These are phyloP conservation scores for Xylariaceae sp. DNA, from an alignment of 2,329 filamentous ascomycete genomes.

Conservation along the genomic window DNA sequence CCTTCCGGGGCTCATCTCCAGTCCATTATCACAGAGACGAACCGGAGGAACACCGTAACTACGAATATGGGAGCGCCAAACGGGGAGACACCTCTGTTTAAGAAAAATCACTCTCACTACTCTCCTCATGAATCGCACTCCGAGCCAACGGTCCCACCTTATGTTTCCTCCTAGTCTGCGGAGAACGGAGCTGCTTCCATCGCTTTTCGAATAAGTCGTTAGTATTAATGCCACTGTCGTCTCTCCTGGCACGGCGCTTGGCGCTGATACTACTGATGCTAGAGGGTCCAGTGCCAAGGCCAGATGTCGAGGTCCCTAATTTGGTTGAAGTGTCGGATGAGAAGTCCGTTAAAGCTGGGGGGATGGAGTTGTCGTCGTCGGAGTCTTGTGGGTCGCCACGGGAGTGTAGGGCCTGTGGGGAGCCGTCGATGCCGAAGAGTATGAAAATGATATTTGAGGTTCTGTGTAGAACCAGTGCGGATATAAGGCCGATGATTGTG, in stretches of 20 bases:
- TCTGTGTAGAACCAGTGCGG: slow-evolving; percentile 24
- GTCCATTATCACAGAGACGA: too few species aligned
- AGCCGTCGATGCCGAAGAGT: slow-evolving; percentile 23
- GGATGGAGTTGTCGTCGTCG: neutral
- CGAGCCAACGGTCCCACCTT: too few species aligned
- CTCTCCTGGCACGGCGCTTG: neutral
- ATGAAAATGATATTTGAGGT: slow-evolving; percentile 28
- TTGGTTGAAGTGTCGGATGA: slow-evolving; percentile 11
- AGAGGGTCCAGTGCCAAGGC: slow-evolving; percentile 1
- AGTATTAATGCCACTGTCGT: neutral
- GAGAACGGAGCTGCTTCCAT: slow-evolving; percentile 23
- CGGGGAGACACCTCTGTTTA: slow-evolving; percentile 1
- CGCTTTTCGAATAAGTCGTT: slow-evolving; percentile 22
- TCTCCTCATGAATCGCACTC: slow-evolving; percentile 63
- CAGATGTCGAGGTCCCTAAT: neutral
- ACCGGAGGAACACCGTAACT: too few species aligned
- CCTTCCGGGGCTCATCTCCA: too few species aligned
- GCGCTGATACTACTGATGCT: too few species aligned
- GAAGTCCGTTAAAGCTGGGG: neutral
- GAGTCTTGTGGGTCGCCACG: neutral
- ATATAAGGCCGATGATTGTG: slow-evolving; percentile 26
- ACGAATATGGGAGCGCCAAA: too few species aligned
- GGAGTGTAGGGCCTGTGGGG: slow-evolving; percentile 6
- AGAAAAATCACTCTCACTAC: slow-evolving; percentile 51
- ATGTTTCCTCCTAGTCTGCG: slow-evolving; percentile 33